Evolutionary conservation across 306 rosid genomes (phyloP).

Genomic region (Crataegus laevigata): DNA sequence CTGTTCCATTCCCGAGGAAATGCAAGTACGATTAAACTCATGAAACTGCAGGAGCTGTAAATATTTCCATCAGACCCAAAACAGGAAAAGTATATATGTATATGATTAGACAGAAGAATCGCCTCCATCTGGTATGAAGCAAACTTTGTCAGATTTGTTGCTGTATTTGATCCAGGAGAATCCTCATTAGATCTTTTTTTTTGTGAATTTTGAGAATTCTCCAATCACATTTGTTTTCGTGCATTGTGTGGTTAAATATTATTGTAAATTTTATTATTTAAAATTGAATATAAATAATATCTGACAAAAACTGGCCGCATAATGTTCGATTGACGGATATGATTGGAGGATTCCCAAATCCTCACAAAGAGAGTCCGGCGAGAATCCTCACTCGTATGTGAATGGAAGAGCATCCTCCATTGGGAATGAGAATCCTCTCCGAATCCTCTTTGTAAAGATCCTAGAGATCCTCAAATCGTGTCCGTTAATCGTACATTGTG

Average conservation of each 20-base stretch:
- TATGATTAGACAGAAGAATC: too few species aligned
- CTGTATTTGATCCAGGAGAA: not conserved
- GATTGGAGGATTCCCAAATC: fast-evolving
- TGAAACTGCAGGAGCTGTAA: not conserved
- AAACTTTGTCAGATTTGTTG: not conserved
- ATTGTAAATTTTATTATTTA: too few species aligned
- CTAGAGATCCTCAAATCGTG: too few species aligned
- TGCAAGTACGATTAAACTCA: not conserved
- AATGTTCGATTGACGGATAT: fast-evolving
- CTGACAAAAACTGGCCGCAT: fast-evolving
- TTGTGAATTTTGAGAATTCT: fast-evolving
- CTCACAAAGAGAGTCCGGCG: too few species aligned
- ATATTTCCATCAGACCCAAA: not conserved
- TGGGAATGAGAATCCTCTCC: too few species aligned
- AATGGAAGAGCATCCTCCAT: not conserved
- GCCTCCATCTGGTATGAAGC: not conserved
- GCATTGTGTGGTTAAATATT: fast-evolving
- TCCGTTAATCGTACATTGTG: too few species aligned
- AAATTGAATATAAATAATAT: too few species aligned
- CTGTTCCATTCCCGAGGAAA: not conserved
- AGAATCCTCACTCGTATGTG: not conserved
- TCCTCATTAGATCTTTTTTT: too few species aligned
- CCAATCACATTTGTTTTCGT: fast-evolving
- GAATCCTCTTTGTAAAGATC: too few species aligned
- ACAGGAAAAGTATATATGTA: not conserved